Base-by-base conservation (phyloP, 352 stramenopile genomes). In the Phytophthora multivora region DNA sequence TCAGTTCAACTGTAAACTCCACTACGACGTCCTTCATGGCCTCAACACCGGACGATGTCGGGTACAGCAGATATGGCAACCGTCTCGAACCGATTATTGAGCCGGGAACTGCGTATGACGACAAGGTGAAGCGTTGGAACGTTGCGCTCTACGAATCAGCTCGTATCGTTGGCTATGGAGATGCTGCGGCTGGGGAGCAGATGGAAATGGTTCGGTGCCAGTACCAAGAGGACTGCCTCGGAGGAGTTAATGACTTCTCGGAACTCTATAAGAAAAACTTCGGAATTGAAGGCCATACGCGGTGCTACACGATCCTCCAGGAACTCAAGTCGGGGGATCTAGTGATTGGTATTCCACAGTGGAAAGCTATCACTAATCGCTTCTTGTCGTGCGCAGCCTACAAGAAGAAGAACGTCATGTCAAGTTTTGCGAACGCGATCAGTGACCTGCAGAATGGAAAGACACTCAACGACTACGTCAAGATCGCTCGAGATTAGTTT, bases 161-260 rank as follows among this genome's bases (percentile, higher is more conserved):
- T 31, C 63, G 62, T 0, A 69, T 89, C 18, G 62, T 71, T 13
- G 77, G 79, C 1, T 89, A 83, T 53, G 69, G 66, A 10, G 62
- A 73, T 9, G 33, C 51, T 0, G 77, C 65, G 1, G 77, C 79
- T 0, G 56, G 65, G 7, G 67, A 82, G 7, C 74, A 87, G 46
- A 81, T 87, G 69, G 76, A 88, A 46, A 72, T 85, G 61, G 66
- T 82, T 28, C 56, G 63, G 48, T 90, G 80, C 31, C 60, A 77
- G 21, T 72, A 86, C 59, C 72, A 77, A 43, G 63, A 79, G 25
- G 79, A 88, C 49, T 90, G 80, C 39, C 40, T 83, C 0, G 74
- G 72, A 3, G 71, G 67, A 5, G 73, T 86, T 1, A n/a, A 47
- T 2, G 80, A 90, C 50, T 88, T 72, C 58, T 59, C 54, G 12